A percentile compares a stretch with the other conserved stretches of the same genome.
These are phyloP conservation scores for Neocallimastix lanati DNA, from an alignment of 192 early-diverging fungal genomes.

Conservation along the genomic window DNA sequence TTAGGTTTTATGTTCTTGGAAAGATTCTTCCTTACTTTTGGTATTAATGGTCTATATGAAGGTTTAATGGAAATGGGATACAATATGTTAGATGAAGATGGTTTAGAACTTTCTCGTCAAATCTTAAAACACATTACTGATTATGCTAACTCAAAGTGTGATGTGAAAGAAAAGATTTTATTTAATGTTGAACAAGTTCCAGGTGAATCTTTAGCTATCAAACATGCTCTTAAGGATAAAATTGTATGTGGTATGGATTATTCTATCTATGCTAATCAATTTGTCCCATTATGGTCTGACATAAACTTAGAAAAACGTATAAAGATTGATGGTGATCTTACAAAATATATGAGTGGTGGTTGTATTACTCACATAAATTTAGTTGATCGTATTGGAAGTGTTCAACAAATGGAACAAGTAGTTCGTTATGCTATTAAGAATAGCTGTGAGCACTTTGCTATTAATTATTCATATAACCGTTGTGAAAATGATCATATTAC, in stretches of 20 bases:
- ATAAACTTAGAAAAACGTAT: background rate
- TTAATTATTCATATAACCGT: background rate
- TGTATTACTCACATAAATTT: background rate
- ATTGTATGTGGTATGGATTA: background rate
- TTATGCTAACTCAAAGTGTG: background rate
- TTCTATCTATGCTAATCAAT: background rate
- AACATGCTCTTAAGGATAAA: background rate
- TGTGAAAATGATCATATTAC: background rate
- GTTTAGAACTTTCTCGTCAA: background rate
- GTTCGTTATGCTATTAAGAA: background rate
- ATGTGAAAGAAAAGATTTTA: background rate
- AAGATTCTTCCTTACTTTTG: background rate
- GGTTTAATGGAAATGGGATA: background rate
- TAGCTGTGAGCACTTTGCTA: background rate
- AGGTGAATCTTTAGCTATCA: background rate
- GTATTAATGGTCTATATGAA: background rate
- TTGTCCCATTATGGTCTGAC: background rate
- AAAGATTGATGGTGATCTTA: background rate
- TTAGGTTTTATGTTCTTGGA: background rate
- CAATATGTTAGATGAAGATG: background rate
- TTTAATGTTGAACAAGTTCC: background rate
- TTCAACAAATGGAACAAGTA: background rate
- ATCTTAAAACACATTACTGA: background rate
- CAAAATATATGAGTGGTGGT: background rate
- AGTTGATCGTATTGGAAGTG: background rate